These are phyloP conservation scores for Tetraselmis chui DNA, from an alignment of 139 green algal genomes.

Conservation along the genomic window DNA sequence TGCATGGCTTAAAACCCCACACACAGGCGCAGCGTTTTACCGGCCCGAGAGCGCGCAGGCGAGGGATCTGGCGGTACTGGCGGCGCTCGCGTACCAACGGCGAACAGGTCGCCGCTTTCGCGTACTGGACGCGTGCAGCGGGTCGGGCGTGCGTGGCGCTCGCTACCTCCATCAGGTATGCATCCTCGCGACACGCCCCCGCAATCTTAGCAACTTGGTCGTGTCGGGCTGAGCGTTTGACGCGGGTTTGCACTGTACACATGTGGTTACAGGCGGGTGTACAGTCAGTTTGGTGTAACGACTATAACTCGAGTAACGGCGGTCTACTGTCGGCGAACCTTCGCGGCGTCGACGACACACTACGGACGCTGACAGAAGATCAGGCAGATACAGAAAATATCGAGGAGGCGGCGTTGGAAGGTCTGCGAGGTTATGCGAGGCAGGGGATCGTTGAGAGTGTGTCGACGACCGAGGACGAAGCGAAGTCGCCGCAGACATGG, in stretches of 20 bases:
- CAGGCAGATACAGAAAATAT: background rate
- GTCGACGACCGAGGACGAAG: background rate
- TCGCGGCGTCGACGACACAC: background rate
- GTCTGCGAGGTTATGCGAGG: conserved; percentile 15
- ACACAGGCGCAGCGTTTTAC: conserved; percentile 46
- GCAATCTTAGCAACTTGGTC: no score
- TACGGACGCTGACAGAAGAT: background rate
- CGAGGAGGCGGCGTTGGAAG: conserved; percentile 1
- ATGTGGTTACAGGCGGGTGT: conserved; percentile 36
- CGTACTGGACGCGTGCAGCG: conserved; percentile 56
- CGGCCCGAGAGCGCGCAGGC: conserved; percentile 43
- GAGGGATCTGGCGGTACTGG: conserved; percentile 50
- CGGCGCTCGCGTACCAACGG: conserved; percentile 30
- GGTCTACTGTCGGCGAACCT: conserved; percentile 39
- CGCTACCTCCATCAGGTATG: conserved; percentile 43
- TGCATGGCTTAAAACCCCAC: no score
- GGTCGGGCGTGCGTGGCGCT: conserved; percentile 43
- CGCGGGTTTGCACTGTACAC: no score
- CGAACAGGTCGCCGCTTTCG: conserved; percentile 17
- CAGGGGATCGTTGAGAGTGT: conserved; percentile 9
- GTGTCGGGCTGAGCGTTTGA: no score
- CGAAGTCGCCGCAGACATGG: background rate
- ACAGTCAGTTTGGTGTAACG: conserved; percentile 62
- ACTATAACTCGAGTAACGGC: conserved; percentile 34
- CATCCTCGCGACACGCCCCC: background rate